A percentile compares a stretch with the other conserved stretches of the same genome.
Evolutionary conservation across 1,284 basidiomycete genomes (phyloP).

Genomic region (Tetrapyrgos nigripes): DNA sequence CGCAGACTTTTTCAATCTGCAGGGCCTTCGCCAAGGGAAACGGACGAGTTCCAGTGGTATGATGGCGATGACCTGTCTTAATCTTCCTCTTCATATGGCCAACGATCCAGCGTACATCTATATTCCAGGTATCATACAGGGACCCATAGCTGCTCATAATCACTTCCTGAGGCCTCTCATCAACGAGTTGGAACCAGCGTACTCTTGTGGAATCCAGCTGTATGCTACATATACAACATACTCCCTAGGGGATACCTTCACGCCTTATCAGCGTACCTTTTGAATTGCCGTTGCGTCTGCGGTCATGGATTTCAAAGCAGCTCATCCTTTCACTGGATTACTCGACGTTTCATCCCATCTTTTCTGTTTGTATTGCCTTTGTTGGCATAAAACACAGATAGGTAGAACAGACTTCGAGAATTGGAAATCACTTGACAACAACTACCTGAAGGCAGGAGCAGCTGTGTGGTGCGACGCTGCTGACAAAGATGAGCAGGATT

Average conservation of each 20-base stretch:
- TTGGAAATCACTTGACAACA: slow-evolving; percentile 5
- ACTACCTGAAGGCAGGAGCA: background rate
- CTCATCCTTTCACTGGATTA: slow-evolving; percentile 4
- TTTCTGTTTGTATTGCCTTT: slow-evolving; percentile 7
- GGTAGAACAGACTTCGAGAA: slow-evolving; percentile 10
- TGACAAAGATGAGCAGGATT: background rate
- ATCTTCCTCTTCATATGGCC: slow-evolving; percentile 10
- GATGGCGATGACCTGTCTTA: slow-evolving; percentile 7
- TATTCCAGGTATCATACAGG: slow-evolving; percentile 12
- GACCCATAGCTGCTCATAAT: slow-evolving; percentile 2
- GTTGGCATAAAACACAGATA: slow-evolving; percentile 2
- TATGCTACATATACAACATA: background rate
- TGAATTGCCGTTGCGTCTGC: background rate
- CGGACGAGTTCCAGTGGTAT: slow-evolving; percentile 9
- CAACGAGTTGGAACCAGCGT: slow-evolving; percentile 3
- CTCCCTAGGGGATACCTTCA: background rate
- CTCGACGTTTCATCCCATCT: slow-evolving; percentile 10
- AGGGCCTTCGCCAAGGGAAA: slow-evolving; percentile 8
- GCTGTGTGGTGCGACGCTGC: too few species aligned
- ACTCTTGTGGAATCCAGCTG: background rate
- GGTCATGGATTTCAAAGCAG: slow-evolving; percentile 9
- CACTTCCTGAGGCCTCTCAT: slow-evolving; percentile 4
- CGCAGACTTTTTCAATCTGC: slow-evolving; percentile 16
- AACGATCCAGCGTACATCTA: slow-evolving; percentile 12
- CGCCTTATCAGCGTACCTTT: background rate